Percentiles rank a stretch among this genome's conserved stretches.
Conservation (phyloP, 2,329 filamentous ascomycete genomes). For the Talaromyces sp. region DNA sequence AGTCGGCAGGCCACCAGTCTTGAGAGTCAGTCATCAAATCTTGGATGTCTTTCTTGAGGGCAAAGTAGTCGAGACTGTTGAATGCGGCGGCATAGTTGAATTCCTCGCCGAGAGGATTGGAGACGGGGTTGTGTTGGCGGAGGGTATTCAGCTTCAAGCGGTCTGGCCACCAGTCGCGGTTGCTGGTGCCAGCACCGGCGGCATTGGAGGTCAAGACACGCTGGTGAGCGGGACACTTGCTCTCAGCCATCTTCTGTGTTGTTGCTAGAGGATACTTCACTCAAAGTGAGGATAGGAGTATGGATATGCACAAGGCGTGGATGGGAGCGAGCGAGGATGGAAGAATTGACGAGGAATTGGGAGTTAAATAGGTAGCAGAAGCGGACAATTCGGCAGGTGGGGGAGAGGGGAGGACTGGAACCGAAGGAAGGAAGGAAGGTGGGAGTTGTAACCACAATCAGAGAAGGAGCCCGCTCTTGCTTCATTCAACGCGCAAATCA, state of each 20-base stretch:
- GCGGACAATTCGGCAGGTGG: not conserved
- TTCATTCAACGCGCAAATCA: not conserved
- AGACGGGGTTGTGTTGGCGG: conserved; percentile 64
- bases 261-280: not conserved
- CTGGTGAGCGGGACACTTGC: conserved; percentile 18
- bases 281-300: not conserved
- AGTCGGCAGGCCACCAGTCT: conserved; percentile 80
- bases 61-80: conserved; percentile 68
- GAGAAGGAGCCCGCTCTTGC: not conserved
- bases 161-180: conserved; percentile 73
- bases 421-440: not conserved
- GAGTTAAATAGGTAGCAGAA: not conserved
- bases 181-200: conserved; percentile 64
- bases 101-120: conserved; percentile 63
- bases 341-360: not conserved
- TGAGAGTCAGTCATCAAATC: conserved; percentile 74
- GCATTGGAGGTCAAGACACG: conserved; percentile 29
- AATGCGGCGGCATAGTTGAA: conserved; percentile 74
- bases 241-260: conserved; percentile 8
- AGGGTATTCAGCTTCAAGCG: conserved; percentile 68
- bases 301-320: not conserved
- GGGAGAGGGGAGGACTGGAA: not conserved
- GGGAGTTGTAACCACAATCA: not conserved
- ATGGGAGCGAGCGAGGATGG: not conserved
- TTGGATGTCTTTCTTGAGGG: conserved; percentile 71